Evolutionary conservation across 495 filamentous ascomycete genomes (phyloP).

Genomic region (Jackrogersella minutella): DNA sequence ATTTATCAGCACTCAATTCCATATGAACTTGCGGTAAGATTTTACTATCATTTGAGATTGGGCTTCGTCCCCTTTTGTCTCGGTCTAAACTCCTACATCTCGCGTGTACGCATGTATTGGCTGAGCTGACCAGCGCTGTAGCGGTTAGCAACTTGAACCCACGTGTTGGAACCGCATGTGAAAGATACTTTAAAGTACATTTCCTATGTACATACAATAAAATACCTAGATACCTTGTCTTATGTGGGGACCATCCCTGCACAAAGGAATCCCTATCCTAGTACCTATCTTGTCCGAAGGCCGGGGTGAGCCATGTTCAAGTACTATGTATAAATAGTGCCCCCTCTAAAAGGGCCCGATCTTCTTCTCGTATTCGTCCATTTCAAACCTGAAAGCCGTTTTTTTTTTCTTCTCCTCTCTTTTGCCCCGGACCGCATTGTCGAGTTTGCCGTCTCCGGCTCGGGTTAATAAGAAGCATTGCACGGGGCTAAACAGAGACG

Average conservation of each 20-base stretch:
- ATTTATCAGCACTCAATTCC: neutral
- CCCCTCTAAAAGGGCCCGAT: neutral
- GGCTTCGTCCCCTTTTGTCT: slow-evolving; percentile 3
- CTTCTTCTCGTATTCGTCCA: slow-evolving; percentile 21
- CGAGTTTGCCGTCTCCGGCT: slow-evolving; percentile 14
- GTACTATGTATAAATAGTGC: slow-evolving; percentile 20
- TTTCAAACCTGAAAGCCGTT: slow-evolving; percentile 20
- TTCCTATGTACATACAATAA: neutral
- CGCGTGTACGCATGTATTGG: neutral
- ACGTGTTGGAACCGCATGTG: slow-evolving; percentile 21
- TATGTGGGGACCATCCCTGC: neutral
- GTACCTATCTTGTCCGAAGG: neutral
- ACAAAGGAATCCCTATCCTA: neutral
- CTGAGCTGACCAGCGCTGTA: neutral
- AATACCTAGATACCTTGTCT: neutral
- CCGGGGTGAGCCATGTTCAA: slow-evolving; percentile 9
- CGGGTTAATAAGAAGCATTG: slow-evolving; percentile 8
- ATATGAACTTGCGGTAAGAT: slow-evolving; percentile 14
- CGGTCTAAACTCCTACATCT: neutral
- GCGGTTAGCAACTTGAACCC: slow-evolving; percentile 6
- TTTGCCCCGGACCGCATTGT: slow-evolving; percentile 13
- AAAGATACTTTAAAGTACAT: neutral
- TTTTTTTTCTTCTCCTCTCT: no score
- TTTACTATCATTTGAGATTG: neutral
- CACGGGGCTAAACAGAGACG: neutral